Evolutionary conservation across 208 protist species (phyloP).

Genomic region (Crithidia brevicula): DNA sequence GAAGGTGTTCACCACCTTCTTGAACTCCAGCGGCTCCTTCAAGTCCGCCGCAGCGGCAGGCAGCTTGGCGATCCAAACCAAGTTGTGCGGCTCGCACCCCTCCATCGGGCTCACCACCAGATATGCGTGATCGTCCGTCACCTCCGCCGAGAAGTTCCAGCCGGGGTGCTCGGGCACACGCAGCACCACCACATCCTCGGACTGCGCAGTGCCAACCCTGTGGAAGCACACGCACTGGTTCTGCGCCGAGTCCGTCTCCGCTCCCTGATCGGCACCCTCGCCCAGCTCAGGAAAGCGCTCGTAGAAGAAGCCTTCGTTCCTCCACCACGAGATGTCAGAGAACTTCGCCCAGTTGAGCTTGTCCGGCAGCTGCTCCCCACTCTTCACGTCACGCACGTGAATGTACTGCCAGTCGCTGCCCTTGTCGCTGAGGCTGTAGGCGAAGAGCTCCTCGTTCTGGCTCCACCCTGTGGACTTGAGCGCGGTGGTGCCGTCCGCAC

Average conservation of each 20-base stretch:
- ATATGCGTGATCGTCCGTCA: constrained; percentile 86
- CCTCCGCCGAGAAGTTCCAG: constrained; percentile 65
- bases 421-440: constrained; percentile 89
- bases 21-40: constrained; percentile 50
- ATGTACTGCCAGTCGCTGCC: constrained; percentile 93
- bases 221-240: constrained; percentile 92
- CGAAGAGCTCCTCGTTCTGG: constrained; percentile 74
- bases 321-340: constrained; percentile 82
- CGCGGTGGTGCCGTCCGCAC: constrained; percentile 86
- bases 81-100: constrained; percentile 84
- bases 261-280: constrained; percentile 77
- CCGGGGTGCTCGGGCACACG: constrained; percentile 75
- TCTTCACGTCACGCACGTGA: constrained; percentile 64
- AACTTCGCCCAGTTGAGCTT: constrained; percentile 92
- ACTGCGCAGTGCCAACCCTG: constrained; percentile 75
- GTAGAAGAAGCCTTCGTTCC: constrained; percentile 94
- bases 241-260: constrained; percentile 82
- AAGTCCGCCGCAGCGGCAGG: constrained; percentile 40
- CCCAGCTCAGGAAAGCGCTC: constrained; percentile 75
- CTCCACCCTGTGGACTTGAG: constrained; percentile 66
- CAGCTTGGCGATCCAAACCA: constrained; percentile 80
- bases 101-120: constrained; percentile 70
- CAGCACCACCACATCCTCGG: constrained; percentile 79
- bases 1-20: constrained; percentile 87
- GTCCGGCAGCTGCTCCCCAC: constrained; percentile 64